Conservation (phyloP, 2,329 filamentous ascomycete genomes). For the Anthostomella pinea region DNA sequence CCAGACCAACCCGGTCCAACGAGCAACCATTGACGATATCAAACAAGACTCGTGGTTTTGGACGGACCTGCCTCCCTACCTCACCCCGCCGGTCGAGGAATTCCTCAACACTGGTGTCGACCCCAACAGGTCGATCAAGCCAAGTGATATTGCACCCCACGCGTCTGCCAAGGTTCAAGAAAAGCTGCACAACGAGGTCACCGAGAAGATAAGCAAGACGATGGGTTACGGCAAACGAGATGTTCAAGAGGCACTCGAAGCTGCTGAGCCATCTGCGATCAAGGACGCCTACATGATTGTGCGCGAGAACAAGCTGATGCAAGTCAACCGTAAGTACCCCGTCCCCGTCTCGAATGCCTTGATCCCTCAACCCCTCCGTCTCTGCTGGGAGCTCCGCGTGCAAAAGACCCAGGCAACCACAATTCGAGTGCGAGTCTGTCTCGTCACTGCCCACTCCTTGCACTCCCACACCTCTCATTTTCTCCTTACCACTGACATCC, state of each 20-base stretch:
- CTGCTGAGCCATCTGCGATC: slow-evolving; percentile 92
- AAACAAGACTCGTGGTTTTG: slow-evolving; percentile 92
- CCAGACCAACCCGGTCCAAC: slow-evolving; percentile 89
- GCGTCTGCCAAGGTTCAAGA: slow-evolving; percentile 78
- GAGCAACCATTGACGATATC: slow-evolving; percentile 92
- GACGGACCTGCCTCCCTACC: slow-evolving; percentile 80
- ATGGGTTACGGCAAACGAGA: slow-evolving; percentile 97
- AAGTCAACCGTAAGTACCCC: slow-evolving; percentile 74
- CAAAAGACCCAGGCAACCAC: too few species aligned
- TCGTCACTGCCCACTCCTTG: too few species aligned
- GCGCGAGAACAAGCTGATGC: slow-evolving; percentile 96
- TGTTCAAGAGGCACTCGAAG: slow-evolving; percentile 88
- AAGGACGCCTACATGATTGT: slow-evolving; percentile 99
- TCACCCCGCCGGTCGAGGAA: slow-evolving; percentile 84
- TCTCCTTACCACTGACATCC: neutral
- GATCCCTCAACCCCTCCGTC: slow-evolving; percentile 5
- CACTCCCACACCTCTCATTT: neutral
- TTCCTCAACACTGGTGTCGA: slow-evolving; percentile 94
- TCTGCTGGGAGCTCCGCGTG: too few species aligned
- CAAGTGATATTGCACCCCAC: slow-evolving; percentile 74
- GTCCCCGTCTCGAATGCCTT: slow-evolving; percentile 1
- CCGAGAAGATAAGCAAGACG: slow-evolving; percentile 92
- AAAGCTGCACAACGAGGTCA: slow-evolving; percentile 87
- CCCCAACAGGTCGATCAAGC: slow-evolving; percentile 85
- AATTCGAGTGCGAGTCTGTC: too few species aligned